Evolutionary conservation across 2,329 filamentous ascomycete genomes (phyloP).

Genomic region (Gremmenia infestans): DNA sequence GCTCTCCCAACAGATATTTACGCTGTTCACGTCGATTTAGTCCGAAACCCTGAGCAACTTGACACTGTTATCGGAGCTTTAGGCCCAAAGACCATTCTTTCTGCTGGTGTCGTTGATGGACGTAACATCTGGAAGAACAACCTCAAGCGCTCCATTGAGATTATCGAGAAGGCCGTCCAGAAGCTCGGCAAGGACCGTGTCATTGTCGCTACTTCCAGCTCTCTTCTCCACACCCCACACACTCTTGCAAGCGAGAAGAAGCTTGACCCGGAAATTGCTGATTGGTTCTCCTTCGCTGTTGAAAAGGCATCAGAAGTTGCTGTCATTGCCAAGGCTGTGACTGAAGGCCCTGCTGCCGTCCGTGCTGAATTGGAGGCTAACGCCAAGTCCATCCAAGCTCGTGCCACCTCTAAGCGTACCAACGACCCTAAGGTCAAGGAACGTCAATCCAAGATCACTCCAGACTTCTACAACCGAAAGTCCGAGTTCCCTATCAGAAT

Average conservation of each 20-base stretch:
- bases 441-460: slow-evolving; percentile 81
- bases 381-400: slow-evolving; percentile 86
- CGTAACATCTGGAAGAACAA: slow-evolving; percentile 99
- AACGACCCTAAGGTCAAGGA: slow-evolving; percentile 98
- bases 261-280: slow-evolving; percentile 83
- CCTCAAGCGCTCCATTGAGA: slow-evolving; percentile 91
- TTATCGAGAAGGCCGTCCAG: slow-evolving; percentile 83
- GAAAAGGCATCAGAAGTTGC: slow-evolving; percentile 93
- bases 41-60: slow-evolving; percentile 97
- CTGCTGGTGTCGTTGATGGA: slow-evolving; percentile 93
- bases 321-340: slow-evolving; percentile 94
- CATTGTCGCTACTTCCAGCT: slow-evolving; percentile 93
- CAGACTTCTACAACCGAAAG: slow-evolving; percentile 86
- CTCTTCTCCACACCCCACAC: slow-evolving; percentile 97
- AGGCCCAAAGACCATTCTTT: slow-evolving; percentile 84
- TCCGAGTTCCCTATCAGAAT: slow-evolving; percentile 83
- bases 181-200: slow-evolving; percentile 97
- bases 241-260: slow-evolving; percentile 98
- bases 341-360: slow-evolving; percentile 82
- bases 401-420: slow-evolving; percentile 87
- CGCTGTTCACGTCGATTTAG: slow-evolving; percentile 90
- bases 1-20: slow-evolving; percentile 74
- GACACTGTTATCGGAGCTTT: slow-evolving; percentile 77
- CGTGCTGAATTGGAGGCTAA: slow-evolving; percentile 91
- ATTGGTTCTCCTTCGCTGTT: slow-evolving; percentile 98